Evolutionary conservation across 306 rosid genomes (phyloP).

Genomic region (Dryas alaskensis): DNA sequence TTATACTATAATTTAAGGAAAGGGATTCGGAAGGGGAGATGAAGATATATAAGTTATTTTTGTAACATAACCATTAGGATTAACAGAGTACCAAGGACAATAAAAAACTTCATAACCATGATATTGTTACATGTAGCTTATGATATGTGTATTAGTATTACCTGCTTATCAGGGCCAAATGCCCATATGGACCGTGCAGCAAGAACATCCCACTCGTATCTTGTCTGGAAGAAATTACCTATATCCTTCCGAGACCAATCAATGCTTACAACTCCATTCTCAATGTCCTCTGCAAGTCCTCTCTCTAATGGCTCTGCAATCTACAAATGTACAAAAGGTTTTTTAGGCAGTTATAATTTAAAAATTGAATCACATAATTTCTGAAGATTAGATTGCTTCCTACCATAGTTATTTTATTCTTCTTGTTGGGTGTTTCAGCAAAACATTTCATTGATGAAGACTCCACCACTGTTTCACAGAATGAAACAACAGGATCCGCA

Average conservation of each 20-base stretch:
- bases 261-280: constrained; percentile 89
- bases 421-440: constrained; percentile 97
- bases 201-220: constrained; percentile 95
- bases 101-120: not conserved
- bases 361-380: constrained; percentile 9
- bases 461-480: constrained; percentile 96
- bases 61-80: not conserved
- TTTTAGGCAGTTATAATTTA: not conserved
- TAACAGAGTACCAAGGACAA: not conserved
- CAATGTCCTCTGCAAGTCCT: constrained; percentile 97
- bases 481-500: constrained; percentile 97
- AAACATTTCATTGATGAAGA: constrained; percentile 99
- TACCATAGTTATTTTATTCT: constrained; percentile 99
- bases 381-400: constrained; percentile 12
- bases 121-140: not conserved
- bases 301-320: constrained; percentile 95
- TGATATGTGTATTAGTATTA: constrained; percentile 14
- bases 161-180: constrained; percentile 99
- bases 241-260: constrained; percentile 90
- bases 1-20: not conserved
- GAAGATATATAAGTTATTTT: not conserved
- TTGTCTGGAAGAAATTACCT: constrained; percentile 93
- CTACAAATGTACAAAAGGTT: constrained; percentile 38
- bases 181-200: constrained; percentile 99
- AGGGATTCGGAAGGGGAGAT: not conserved